These are phyloP conservation scores for Lactarius pseudohatsudake DNA, from an alignment of 768 basidiomycete species.

Conservation along the genomic window DNA sequence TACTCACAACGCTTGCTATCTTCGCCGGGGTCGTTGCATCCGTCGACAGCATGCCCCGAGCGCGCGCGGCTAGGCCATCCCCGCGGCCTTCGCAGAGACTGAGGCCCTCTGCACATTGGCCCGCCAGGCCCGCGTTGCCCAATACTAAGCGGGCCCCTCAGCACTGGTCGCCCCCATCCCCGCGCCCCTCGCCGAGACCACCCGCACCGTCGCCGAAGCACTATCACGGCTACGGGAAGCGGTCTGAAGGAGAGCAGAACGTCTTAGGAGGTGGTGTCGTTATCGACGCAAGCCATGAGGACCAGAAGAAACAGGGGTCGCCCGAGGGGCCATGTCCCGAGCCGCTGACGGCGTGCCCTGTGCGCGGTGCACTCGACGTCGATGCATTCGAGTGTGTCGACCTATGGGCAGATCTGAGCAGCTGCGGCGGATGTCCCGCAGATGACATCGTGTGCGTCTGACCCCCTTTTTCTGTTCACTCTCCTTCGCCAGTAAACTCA, in stretches of 20 bases:
- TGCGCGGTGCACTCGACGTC: conserved; percentile 14
- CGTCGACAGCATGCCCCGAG: background rate
- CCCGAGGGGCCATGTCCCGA: conserved; percentile 9
- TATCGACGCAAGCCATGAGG: background rate
- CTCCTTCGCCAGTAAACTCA: too few relatives aligned
- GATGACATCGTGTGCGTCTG: conserved; percentile 31
- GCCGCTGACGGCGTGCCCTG: conserved; percentile 19
- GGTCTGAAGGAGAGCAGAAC: background rate
- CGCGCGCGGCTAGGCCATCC: background rate
- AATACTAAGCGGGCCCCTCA: background rate
- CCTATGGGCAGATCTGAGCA: conserved; percentile 32
- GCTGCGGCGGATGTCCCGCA: conserved; percentile 37
- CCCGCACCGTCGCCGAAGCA: background rate
- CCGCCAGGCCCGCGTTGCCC: background rate
- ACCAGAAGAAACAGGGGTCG: background rate
- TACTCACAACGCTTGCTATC: conserved; percentile 6
- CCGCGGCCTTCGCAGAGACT: background rate
- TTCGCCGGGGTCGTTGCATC: conserved; percentile 1
- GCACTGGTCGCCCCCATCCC: background rate
- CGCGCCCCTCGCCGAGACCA: background rate
- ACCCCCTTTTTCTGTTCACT: background rate
- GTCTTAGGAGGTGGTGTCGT: background rate
- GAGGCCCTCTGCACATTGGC: background rate
- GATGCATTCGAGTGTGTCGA: conserved; percentile 37
- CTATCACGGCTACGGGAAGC: background rate